Percentiles rank a stretch among this genome's conserved stretches.
Evolutionary conservation across 2,329 filamentous ascomycete genomes (phyloP).

Genomic region (Venturia carpophila): DNA sequence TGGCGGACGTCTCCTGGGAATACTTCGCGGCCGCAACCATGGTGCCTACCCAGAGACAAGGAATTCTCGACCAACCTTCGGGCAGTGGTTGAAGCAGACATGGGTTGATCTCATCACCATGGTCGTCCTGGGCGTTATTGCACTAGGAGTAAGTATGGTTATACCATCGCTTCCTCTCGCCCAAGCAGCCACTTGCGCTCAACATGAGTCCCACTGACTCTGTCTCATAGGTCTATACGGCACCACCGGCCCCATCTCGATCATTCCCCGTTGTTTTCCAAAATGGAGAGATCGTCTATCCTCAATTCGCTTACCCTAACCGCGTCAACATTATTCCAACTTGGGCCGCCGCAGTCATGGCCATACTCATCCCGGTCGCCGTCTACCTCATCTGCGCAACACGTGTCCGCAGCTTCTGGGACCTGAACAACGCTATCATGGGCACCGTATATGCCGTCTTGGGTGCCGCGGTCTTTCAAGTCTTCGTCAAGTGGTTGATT

Average conservation of each 20-base stretch:
- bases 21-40: not conserved
- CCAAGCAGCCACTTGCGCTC: not conserved
- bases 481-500: slow-evolving; percentile 28
- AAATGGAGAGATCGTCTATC: slow-evolving; percentile 61
- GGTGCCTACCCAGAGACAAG: slow-evolving; percentile 31
- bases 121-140: slow-evolving; percentile 56
- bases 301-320: slow-evolving; percentile 62
- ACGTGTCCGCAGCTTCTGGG: slow-evolving; percentile 46
- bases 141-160: slow-evolving; percentile 51
- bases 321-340: slow-evolving; percentile 65
- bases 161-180: not conserved
- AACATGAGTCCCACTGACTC: not conserved
- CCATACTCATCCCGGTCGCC: slow-evolving; percentile 55
- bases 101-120: slow-evolving; percentile 63
- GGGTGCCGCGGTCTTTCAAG: slow-evolving; percentile 26
- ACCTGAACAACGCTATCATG: slow-evolving; percentile 60
- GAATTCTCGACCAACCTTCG: slow-evolving; percentile 51
- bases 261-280: slow-evolving; percentile 61
- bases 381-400: slow-evolving; percentile 60
- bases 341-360: slow-evolving; percentile 60
- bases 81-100: slow-evolving; percentile 61
- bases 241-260: slow-evolving; percentile 57
- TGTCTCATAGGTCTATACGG: slow-evolving; percentile 48
- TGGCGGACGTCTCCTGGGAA: slow-evolving; percentile 12
- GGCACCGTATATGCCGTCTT: slow-evolving; percentile 55